phyloP scores from a whole-genome alignment of 2,329 filamentous ascomycete species.

The Aspergillus fumigatiaffinis region DNA sequence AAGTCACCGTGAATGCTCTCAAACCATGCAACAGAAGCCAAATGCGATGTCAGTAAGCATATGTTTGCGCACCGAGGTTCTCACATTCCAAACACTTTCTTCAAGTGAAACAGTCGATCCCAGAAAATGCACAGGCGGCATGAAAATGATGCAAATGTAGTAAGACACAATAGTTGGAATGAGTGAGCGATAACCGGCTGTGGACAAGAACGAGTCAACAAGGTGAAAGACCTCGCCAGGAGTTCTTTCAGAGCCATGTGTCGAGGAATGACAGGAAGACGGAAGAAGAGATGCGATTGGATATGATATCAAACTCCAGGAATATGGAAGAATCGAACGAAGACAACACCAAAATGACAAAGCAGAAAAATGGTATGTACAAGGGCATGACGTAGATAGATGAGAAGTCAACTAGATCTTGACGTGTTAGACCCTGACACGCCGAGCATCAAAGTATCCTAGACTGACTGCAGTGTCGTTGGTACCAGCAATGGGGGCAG shows the following conservation, averaged over 20 bases:
- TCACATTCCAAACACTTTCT: neutral
- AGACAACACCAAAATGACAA: neutral
- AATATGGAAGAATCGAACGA: neutral
- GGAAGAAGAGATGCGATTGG: slow-evolving; percentile 2
- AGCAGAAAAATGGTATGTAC: neutral
- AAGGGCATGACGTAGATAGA: neutral
- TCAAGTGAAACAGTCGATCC: neutral
- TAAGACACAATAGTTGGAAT: neutral
- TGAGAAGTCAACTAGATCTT: neutral
- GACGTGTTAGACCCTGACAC: slow-evolving; percentile 24
- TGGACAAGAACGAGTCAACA: neutral
- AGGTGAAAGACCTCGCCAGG: neutral
- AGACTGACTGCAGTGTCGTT: slow-evolving; percentile 45
- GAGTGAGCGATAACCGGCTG: neutral
- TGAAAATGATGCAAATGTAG: slow-evolving; percentile 3
- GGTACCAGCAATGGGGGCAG: slow-evolving; percentile 40
- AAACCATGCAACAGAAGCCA: neutral
- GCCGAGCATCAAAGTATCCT: slow-evolving; percentile 40
- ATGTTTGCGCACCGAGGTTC: neutral
- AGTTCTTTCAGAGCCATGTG: slow-evolving; percentile 1
- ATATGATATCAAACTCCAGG: slow-evolving; percentile 5
- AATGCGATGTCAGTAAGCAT: neutral
- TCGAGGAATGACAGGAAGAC: neutral
- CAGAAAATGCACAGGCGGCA: neutral
- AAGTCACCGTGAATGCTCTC: slow-evolving; percentile 3